phyloP scores from a whole-genome alignment of 768 basidiomycete species.

The Phlebiopsis flavidoalba region DNA sequence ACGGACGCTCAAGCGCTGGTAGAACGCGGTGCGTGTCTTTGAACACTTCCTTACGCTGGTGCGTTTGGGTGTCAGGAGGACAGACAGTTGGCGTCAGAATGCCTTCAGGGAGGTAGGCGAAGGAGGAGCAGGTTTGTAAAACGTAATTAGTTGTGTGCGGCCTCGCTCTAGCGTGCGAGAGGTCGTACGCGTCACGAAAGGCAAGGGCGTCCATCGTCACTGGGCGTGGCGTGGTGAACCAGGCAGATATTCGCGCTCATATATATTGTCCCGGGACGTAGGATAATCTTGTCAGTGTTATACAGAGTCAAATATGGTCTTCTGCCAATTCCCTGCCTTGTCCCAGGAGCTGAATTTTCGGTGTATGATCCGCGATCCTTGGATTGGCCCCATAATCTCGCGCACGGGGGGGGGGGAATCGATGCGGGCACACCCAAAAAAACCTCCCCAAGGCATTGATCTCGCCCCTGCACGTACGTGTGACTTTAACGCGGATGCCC shows the following conservation, averaged over 20 bases:
- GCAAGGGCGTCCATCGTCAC: conserved; percentile 71
- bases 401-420: too few relatives aligned
- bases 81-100: conserved; percentile 37
- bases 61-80: conserved; percentile 64
- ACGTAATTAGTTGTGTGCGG: conserved; percentile 81
- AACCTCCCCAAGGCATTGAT: conserved; percentile 64
- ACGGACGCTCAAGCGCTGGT: conserved; percentile 71
- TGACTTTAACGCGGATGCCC: background rate
- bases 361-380: conserved; percentile 58
- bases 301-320: background rate
- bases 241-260: conserved; percentile 63
- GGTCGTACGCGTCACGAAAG: conserved; percentile 74
- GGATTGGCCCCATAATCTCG: conserved; percentile 64
- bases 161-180: too few relatives aligned
- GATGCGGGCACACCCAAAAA: conserved; percentile 52
- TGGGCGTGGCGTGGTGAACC: conserved; percentile 56
- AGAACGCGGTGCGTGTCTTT: conserved; percentile 77
- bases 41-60: conserved; percentile 76
- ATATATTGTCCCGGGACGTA: conserved; percentile 69
- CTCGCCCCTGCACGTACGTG: conserved; percentile 67
- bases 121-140: conserved; percentile 50
- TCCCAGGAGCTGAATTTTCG: background rate
- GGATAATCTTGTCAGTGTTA: conserved; percentile 69
- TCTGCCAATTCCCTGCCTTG: background rate
- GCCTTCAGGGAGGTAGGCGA: conserved; percentile 48